These are phyloP conservation scores for Rhexocercosporidium sp. DNA, from an alignment of 2,329 filamentous ascomycete genomes.

Conservation along the genomic window DNA sequence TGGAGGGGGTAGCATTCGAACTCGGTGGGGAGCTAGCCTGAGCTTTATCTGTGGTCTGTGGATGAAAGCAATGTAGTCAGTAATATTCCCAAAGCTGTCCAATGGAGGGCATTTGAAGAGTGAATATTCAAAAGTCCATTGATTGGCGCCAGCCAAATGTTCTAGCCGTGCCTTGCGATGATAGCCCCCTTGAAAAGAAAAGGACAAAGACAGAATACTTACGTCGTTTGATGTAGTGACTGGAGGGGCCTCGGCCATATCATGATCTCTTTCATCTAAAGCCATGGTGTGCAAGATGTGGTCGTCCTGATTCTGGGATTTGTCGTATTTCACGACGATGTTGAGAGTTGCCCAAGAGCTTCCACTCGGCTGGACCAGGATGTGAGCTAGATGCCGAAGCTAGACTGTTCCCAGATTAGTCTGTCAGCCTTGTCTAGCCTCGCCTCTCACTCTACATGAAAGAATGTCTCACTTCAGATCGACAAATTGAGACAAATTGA, in stretches of 20 bases:
- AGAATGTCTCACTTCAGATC: neutral
- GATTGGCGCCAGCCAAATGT: neutral
- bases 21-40: slow-evolving; percentile 5
- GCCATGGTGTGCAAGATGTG: neutral
- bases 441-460: neutral
- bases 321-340: neutral
- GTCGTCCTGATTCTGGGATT: neutral
- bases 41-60: neutral
- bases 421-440: slow-evolving; percentile 1
- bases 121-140: neutral
- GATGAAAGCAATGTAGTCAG: neutral
- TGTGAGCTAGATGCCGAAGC: neutral
- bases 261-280: slow-evolving; percentile 6
- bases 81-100: neutral
- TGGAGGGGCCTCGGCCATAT: slow-evolving; percentile 10
- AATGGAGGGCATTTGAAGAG: neutral
- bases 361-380: neutral
- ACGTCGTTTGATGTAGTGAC: neutral
- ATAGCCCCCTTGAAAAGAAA: neutral
- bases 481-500: neutral
- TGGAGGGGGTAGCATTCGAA: neutral
- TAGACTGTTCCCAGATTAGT: neutral
- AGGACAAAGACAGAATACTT: neutral
- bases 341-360: neutral
- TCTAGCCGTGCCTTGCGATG: neutral